Percentiles rank a stretch among this genome's conserved stretches.
Conservation (phyloP, 208 protist genomes). For the Crithidia expoeki region DNA sequence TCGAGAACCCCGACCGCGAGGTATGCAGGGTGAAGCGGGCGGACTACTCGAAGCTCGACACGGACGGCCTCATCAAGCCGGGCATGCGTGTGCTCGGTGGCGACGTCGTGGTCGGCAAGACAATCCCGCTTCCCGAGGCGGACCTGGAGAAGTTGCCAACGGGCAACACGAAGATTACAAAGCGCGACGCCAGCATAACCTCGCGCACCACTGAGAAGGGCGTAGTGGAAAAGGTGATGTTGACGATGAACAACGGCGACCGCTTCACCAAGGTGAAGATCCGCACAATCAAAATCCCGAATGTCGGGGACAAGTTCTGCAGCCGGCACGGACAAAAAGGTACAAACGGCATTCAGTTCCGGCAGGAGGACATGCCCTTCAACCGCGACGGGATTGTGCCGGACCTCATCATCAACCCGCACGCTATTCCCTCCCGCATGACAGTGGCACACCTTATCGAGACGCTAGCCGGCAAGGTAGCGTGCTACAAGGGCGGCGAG, state of each 20-base stretch:
- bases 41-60: constrained; percentile 97
- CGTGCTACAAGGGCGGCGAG: constrained; percentile 97
- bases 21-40: constrained; percentile 85
- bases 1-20: constrained; percentile 92
- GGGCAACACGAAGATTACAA: constrained; percentile 73
- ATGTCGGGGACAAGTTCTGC: constrained; percentile 99
- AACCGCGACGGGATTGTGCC: constrained; percentile 96
- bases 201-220: constrained; percentile 91
- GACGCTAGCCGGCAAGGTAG: constrained; percentile 71
- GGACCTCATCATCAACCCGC: constrained; percentile 99
- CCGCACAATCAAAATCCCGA: constrained; percentile 93
- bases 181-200: constrained; percentile 82
- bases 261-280: constrained; percentile 95
- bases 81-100: constrained; percentile 85
- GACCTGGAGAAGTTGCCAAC: constrained; percentile 73
- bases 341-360: constrained; percentile 97
- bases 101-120: constrained; percentile 96
- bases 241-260: constrained; percentile 94
- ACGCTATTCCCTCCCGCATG: constrained; percentile 99
- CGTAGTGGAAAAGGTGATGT: constrained; percentile 95
- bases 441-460: constrained; percentile 99
- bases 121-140: constrained; percentile 41
- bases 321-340: constrained; percentile 99
- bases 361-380: constrained; percentile 99
- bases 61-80: constrained; percentile 93